phyloP scores from a whole-genome alignment of 768 basidiomycete genomes.

The Solioccasus polychromus region DNA sequence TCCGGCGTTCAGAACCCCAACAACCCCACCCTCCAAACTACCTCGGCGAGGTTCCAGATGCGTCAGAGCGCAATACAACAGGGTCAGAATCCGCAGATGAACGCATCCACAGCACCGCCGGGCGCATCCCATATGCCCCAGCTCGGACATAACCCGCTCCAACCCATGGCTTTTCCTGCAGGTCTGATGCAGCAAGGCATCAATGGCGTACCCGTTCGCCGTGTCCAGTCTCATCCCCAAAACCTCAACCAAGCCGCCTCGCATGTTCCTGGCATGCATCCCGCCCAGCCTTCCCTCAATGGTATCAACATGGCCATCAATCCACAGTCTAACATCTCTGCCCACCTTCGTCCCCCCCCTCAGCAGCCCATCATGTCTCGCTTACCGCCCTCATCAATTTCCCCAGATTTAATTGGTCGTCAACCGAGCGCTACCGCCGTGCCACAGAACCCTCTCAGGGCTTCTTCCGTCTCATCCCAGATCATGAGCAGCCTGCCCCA shows the following conservation, averaged over 20 bases:
- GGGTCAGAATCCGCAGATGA: constrained; percentile 35
- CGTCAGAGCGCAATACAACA: constrained; percentile 39
- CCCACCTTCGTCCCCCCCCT: constrained; percentile 34
- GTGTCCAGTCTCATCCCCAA: constrained; percentile 59
- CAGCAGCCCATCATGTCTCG: constrained; percentile 35
- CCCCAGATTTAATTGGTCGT: constrained; percentile 43
- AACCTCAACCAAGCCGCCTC: constrained; percentile 37
- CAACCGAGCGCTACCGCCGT: constrained; percentile 39
- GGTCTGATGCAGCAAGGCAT: constrained; percentile 41
- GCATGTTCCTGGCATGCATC: constrained; percentile 36
- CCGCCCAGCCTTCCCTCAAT: constrained; percentile 33
- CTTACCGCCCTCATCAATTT: constrained; percentile 37
- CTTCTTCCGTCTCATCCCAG: constrained; percentile 42
- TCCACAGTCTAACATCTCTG: constrained; percentile 40
- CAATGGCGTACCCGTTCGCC: constrained; percentile 41
- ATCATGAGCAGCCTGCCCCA: constrained; percentile 46
- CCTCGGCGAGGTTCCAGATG: constrained; percentile 29
- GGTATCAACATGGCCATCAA: constrained; percentile 46
- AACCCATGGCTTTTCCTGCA: constrained; percentile 41
- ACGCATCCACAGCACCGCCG: constrained; percentile 26
- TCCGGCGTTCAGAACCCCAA: constrained; percentile 25
- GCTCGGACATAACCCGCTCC: constrained; percentile 37
- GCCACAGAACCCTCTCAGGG: constrained; percentile 42
- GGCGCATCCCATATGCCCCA: constrained; percentile 28
- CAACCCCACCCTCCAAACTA: constrained; percentile 22